Conservation (phyloP, 75 land plant species). For the Isoetes taiwanensis region DNA sequence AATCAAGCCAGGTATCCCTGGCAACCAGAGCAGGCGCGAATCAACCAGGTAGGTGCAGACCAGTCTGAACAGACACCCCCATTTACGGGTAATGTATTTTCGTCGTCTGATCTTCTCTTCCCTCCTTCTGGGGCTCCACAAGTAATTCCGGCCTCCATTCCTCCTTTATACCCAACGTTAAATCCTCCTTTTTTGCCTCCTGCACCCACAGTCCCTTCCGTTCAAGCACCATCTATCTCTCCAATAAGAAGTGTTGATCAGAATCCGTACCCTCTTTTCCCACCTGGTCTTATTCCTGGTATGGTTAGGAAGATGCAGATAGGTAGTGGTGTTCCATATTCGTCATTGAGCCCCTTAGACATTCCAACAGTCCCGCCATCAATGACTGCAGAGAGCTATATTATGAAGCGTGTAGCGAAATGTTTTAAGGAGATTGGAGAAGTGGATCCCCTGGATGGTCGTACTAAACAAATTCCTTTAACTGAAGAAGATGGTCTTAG, state of each 20-base stretch:
- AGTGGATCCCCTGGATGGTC: conserved; percentile 79
- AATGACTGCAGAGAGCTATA: conserved; percentile 49
- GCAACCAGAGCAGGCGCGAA: conserved; percentile 38
- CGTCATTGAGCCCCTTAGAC: conserved; percentile 81
- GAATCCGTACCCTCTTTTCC: conserved; percentile 81
- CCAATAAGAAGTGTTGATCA: conserved; percentile 26
- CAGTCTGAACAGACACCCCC: conserved; percentile 23
- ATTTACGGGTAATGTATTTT: too few relatives aligned
- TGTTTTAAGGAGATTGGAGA: conserved; percentile 94
- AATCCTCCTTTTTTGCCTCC: conserved; percentile 28
- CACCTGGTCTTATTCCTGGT: conserved; percentile 95
- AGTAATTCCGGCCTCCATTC: too few relatives aligned
- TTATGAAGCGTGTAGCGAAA: conserved; percentile 71
- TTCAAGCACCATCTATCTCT: conserved; percentile 20
- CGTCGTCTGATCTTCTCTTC: too few relatives aligned
- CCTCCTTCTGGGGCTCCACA: too few relatives aligned
- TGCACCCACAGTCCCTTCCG: conserved; percentile 16
- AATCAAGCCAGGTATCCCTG: too few relatives aligned
- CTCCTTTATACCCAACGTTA: conserved; percentile 19
- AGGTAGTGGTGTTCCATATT: conserved; percentile 97
- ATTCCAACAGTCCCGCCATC: conserved; percentile 89
- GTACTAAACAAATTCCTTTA: conserved; percentile 21
- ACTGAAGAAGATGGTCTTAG: conserved; percentile 28
- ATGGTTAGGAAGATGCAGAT: conserved; percentile 98
- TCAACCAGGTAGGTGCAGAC: conserved; percentile 11